Evolutionary conservation across 345 rosid genomes (phyloP).

Genomic region (Lumnitzera racemosa): DNA sequence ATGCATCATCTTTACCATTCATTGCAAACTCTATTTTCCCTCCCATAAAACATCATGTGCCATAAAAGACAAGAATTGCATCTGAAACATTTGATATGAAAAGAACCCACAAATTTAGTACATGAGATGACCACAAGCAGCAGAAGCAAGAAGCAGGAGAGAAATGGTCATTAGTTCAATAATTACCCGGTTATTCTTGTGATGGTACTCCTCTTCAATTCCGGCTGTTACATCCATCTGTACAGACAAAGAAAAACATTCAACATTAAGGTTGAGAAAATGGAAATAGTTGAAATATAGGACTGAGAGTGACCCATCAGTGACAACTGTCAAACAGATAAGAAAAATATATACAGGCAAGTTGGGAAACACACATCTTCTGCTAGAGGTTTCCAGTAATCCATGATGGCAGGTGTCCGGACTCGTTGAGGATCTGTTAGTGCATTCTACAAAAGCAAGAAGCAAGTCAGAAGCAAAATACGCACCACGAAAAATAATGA

Average conservation of each 20-base stretch:
- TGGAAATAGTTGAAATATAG: neutral
- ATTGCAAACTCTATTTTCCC: too few relatives aligned
- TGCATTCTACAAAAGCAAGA: slow-evolving; percentile 54
- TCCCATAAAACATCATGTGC: too few relatives aligned
- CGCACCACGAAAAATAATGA: neutral
- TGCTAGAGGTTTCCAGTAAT: slow-evolving; percentile 94
- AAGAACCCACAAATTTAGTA: too few relatives aligned
- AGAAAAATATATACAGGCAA: too few relatives aligned
- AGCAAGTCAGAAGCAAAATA: slow-evolving; percentile 13
- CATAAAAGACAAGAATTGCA: too few relatives aligned
- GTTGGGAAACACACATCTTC: slow-evolving; percentile 63
- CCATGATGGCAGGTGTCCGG: slow-evolving; percentile 74
- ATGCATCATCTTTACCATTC: too few relatives aligned
- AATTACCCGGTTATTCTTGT: slow-evolving; percentile 74
- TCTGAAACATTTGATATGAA: too few relatives aligned
- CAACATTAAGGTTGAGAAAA: neutral
- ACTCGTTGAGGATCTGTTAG: slow-evolving; percentile 86
- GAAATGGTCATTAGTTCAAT: neutral
- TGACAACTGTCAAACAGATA: neutral
- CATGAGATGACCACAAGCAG: too few relatives aligned
- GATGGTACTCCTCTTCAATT: slow-evolving; percentile 91
- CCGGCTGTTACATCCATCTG: slow-evolving; percentile 96
- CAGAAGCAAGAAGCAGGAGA: neutral
- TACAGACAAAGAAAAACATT: slow-evolving; percentile 8
- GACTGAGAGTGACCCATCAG: neutral